Evolutionary conservation across 2,329 filamentous ascomycete species (phyloP).

Genomic region (Lasiodiplodia citricola): DNA sequence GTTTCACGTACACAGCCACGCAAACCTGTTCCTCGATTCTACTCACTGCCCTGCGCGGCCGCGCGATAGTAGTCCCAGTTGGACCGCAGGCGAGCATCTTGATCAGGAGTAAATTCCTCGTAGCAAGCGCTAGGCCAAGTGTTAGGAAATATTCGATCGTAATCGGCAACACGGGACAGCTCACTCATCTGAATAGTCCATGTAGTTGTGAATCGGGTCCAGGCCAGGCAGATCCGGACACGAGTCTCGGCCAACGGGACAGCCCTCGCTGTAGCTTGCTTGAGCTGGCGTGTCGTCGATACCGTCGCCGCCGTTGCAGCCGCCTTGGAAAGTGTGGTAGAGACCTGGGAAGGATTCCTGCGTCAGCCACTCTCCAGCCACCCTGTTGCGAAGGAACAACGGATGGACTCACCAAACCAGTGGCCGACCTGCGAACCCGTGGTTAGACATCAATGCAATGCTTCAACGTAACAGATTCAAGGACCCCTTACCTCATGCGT

Average conservation of each 20-base stretch:
- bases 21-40: background rate
- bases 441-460: too few relatives aligned
- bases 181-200: constrained; percentile 39
- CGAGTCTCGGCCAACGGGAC: constrained; percentile 35
- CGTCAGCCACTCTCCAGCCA: background rate
- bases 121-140: constrained; percentile 29
- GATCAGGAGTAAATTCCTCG: constrained; percentile 31
- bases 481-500: constrained; percentile 33
- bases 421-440: constrained; percentile 39
- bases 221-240: constrained; percentile 34
- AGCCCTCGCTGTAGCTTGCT: constrained; percentile 31
- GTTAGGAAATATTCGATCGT: constrained; percentile 19
- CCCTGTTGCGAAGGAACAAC: background rate
- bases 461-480: constrained; percentile 27
- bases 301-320: constrained; percentile 35
- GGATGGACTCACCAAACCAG: constrained; percentile 33
- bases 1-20: too few relatives aligned
- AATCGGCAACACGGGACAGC: background rate
- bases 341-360: constrained; percentile 26
- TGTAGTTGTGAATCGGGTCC: constrained; percentile 42
- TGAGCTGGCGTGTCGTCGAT: constrained; percentile 39
- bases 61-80: constrained; percentile 32
- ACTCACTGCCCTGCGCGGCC: background rate
- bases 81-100: constrained; percentile 29
- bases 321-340: constrained; percentile 41